Base-by-base conservation (phyloP, 345 rosid species). In the Brassica rapa region DNA sequence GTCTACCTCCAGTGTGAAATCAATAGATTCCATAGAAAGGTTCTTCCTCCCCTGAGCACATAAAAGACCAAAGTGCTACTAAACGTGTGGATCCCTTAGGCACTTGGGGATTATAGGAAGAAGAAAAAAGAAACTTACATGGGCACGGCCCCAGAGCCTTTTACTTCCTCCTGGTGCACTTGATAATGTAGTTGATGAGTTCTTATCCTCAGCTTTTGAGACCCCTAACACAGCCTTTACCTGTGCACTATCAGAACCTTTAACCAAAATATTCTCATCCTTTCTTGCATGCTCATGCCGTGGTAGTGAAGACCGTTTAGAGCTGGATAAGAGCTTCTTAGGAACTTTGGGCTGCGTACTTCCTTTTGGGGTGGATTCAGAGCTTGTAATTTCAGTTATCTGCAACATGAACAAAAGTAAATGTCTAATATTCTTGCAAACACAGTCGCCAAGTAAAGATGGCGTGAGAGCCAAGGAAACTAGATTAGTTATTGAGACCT, bases 21-120 rank as follows among this genome's bases (percentile, higher is more conserved):
- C 91, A 77, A 86, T 83, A 72, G 91, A 88, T 80, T 91, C 97
- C 97, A 88, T 84, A n/a, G 98, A 86, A 41, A 87, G 92, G 80
- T 90, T 88, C 85, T 86, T 95, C 84, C 68, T 93, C 57, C 84
- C 97, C 99, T 95, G n/a, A 3, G 70, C 61, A 62, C 61, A 76
- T 49, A 71, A 71, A 77, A 66, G 3, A 59, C 35, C 64, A 76
- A 49, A 39, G 6, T 5, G 32, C 23, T 21, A 64, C 30, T 14
- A 24, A 32, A 75, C n/a, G 41, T 51, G 8, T 55, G 43, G 37
- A 68, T 24, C 30, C 43, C 32, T 33, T 51, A 5, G 7, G 16
- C 71, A 29, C 14, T 8, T n/a, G 8, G 55, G 53, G 76, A 6
- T 46, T 62, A 7, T 23, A 35, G 51, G 70, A 43, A 74, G 71